phyloP scores from a whole-genome alignment of 2,329 filamentous ascomycete species.

The Polychaeton citri region DNA sequence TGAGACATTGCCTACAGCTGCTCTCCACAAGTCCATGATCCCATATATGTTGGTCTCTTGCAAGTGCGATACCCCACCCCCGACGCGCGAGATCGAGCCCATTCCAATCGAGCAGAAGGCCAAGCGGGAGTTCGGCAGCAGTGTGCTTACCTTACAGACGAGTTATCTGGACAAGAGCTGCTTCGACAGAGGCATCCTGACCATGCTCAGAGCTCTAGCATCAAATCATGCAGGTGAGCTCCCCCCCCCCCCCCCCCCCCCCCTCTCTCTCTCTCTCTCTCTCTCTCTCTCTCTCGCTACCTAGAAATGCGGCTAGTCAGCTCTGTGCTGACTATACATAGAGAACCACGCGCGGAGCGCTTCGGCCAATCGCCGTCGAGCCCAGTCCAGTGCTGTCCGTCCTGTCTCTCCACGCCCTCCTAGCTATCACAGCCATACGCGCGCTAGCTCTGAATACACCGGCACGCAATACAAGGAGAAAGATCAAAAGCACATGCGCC shows the following conservation, averaged over 20 bases:
- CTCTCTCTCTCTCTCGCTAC: no score
- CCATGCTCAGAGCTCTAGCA: conserved; percentile 61
- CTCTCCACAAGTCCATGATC: conserved; percentile 56
- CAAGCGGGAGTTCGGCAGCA: conserved; percentile 43
- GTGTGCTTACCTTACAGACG: conserved; percentile 57
- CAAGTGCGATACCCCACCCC: conserved; percentile 72
- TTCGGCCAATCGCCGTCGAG: conserved; percentile 25
- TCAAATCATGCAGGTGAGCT: conserved; percentile 52
- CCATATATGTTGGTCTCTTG: conserved; percentile 74
- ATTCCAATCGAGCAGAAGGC: conserved; percentile 53
- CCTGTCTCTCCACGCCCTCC: conserved; percentile 26
- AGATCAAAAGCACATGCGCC: conserved; percentile 15
- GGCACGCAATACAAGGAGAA: conserved; percentile 10
- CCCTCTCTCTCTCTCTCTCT: no score
- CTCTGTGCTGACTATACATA: conserved; percentile 2
- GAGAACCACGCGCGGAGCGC: conserved; percentile 8
- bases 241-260: no score
- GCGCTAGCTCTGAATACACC: conserved; percentile 35
- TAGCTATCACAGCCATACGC: conserved; percentile 27
- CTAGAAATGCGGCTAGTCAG: no score
- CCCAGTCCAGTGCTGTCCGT: conserved; percentile 31
- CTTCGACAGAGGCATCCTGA: conserved; percentile 61
- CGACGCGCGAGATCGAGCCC: conserved; percentile 57
- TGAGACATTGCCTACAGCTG: conserved; percentile 39
- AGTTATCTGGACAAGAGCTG: conserved; percentile 57